Evolutionary conservation across 495 filamentous ascomycete genomes (phyloP), one percentile per base, ranked within the genome.

Genomic region (Podospora pseudoanserina): DNA sequence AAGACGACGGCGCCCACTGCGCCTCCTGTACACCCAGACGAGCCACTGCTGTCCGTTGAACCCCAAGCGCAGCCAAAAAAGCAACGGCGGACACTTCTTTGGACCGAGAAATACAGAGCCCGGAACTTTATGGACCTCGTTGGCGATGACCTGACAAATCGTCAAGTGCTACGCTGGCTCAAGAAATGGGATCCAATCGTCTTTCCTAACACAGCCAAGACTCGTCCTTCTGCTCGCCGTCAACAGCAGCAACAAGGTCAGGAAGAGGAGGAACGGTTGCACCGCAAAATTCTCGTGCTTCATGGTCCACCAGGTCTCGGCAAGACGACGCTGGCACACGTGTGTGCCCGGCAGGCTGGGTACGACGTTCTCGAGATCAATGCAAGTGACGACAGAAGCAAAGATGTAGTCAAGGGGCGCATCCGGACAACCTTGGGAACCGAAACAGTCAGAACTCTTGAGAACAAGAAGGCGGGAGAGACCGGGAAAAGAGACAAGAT

Each of bases 241-340:
- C 49, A 18, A 19, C 53, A 34, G 32, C 15, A 44, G 53, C 20
- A 59, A 11, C 44, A 30, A 0, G 66, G 73, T 9, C 77, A 77
- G 65, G 63, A 73, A 4, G 86, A 88, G 27, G 87, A 92, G 65
- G 90, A 92, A 72, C 88, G 84, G 60, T 79, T 86, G 19, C 91
- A 94, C 70, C 83, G 90, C 65, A 98, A 97, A 76, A 92, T 99
- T 30, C 81, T 99, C 39, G 83, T 99, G 72, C 80, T 99, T 2
- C 92, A 93, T 53, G 95, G 95, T 0, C 92, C 94, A 7, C 94
- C 95, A 2, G 95, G 95, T 4, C 82, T 99, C 16, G 95, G 95
- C 15, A 99, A 99, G 81, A 99, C 95, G 0, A 99, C 95, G 0
- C 77, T 99, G 34, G 96, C 95, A 2, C 95, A 99, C 79, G 95